Evolutionary conservation across 805 yeast genomes (phyloP).

Genomic region (Yarrowia osloensis): DNA sequence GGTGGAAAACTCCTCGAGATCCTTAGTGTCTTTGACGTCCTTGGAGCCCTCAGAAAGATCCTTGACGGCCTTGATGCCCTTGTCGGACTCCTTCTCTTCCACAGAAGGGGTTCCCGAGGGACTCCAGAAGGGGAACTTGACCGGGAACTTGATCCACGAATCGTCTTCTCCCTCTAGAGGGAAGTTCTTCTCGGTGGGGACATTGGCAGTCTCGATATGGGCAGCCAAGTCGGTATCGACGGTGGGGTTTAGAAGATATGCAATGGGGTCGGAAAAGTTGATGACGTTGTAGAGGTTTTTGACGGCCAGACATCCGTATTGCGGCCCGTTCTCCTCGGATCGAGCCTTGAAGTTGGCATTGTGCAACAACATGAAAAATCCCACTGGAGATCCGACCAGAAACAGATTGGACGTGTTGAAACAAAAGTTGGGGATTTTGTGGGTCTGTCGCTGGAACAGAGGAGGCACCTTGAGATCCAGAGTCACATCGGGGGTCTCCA

Average conservation of each 20-base stretch:
- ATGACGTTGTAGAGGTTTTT: conserved; percentile 74
- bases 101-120: conserved; percentile 13
- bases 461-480: conserved; percentile 24
- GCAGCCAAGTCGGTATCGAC: conserved; percentile 48
- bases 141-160: conserved; percentile 26
- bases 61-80: conserved; percentile 1
- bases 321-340: conserved; percentile 29
- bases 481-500: conserved; percentile 29
- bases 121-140: conserved; percentile 27
- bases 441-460: neutral
- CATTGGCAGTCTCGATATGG: conserved; percentile 38
- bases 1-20: neutral
- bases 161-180: conserved; percentile 27
- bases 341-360: conserved; percentile 40
- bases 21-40: neutral
- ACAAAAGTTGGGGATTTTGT: conserved; percentile 49
- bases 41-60: neutral
- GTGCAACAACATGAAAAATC: conserved; percentile 56
- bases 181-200: conserved; percentile 37
- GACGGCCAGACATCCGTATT: conserved; percentile 60
- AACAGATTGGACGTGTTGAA: conserved; percentile 77
- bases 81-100: neutral
- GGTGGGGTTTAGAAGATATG: conserved; percentile 83
- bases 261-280: conserved; percentile 91
- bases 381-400: conserved; percentile 84